Base-by-base conservation (phyloP, 371 early-diverging fungal genomes). In the Circinella minor region DNA sequence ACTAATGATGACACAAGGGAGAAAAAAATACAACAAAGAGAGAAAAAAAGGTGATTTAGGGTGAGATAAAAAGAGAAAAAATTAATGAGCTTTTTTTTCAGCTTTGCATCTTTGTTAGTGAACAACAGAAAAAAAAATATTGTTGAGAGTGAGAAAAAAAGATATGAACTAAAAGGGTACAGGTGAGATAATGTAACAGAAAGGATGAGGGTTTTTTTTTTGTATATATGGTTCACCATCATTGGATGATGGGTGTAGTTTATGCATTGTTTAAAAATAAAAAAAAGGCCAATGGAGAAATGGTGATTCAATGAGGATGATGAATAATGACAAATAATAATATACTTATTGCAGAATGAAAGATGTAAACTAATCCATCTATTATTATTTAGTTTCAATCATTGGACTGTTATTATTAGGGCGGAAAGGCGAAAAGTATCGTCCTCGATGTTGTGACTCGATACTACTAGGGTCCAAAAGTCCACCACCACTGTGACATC, bases 391-490 rank as follows among this genome's bases (percentile, higher is more conserved):
- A 9, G 57, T 57, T n/a, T 57, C 57, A n/a, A 34, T 57, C 57
- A 57, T 57, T 57, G 18, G 17, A 47, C 47, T 15, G 15, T 51
- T 51, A n/a, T 57, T 57, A 14, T 57, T 57, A 7, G 57, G 57
- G 5, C 57, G 57, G 57, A 57, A 57, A n/a, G 57, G 57, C 6
- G 36, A 57, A 57, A 57, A 57, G 57, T 57, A 57, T 11, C 57
- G 57, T 4, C 57, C 57, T 27, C 57, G 57, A 34, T 27, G 57
- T 34, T 57, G 57, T 18, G 57, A 57, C 27, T 57, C 57, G 4
- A 57, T 57, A 34, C 57, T 57, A 34, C 27, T 57, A 10, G 57
- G 57, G 57, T 57, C 57, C 57, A 57, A 57, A 57, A 57, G 57
- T 7, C 57, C 57, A 34, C 57, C 57, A 34, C 57, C 57, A 34